Evolutionary conservation across 148 eudicot genomes (phyloP).

Genomic region (Nepenthes mirabilis): DNA sequence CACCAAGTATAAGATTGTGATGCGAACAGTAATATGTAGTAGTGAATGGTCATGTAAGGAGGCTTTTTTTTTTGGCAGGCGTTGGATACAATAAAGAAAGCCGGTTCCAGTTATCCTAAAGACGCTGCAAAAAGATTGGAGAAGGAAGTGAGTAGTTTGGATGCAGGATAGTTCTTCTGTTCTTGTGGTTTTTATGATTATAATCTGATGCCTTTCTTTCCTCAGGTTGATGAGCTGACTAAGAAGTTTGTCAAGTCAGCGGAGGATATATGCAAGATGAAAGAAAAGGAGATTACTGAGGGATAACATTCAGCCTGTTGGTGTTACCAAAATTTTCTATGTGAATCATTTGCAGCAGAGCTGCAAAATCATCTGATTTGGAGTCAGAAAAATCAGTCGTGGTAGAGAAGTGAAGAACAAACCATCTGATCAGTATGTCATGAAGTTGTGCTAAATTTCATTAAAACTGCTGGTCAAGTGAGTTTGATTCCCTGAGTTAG

Average conservation of each 20-base stretch:
- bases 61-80: conserved; percentile 32
- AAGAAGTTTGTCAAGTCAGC: conserved; percentile 43
- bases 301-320: conserved; percentile 11
- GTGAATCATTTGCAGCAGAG: too few species aligned
- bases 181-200: conserved; percentile 1
- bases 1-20: not conserved
- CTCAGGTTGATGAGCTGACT: conserved; percentile 32
- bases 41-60: not conserved
- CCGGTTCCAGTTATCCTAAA: conserved; percentile 50
- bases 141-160: conserved; percentile 57
- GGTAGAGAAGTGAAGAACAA: too few species aligned
- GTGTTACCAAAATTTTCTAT: too few species aligned
- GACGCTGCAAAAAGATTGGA: conserved; percentile 80
- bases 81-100: conserved; percentile 68
- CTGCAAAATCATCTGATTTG: too few species aligned
- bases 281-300: conserved; percentile 36
- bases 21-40: not conserved
- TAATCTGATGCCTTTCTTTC: not conserved
- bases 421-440: too few species aligned
- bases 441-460: too few species aligned
- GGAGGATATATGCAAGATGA: conserved; percentile 37
- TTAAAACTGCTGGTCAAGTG: too few species aligned
- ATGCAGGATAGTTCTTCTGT: not conserved
- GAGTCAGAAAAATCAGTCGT: too few species aligned
- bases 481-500: too few species aligned